Percentiles rank a stretch among this genome's conserved stretches.
Evolutionary conservation across 2,329 filamentous ascomycete genomes (phyloP).

Genomic region (Sordariomycetes sp.): DNA sequence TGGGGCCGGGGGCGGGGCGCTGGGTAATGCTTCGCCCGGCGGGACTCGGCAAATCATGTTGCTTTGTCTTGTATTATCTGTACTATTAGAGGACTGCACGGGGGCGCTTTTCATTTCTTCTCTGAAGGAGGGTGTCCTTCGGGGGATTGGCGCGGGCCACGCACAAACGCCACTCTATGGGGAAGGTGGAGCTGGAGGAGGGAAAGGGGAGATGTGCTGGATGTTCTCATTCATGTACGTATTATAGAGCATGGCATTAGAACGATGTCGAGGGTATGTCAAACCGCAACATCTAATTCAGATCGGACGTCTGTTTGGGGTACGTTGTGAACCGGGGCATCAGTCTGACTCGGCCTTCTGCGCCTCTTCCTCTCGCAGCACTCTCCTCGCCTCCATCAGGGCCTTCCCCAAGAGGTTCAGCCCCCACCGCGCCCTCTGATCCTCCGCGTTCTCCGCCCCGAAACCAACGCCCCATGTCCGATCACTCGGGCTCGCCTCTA

Average conservation of each 20-base stretch:
- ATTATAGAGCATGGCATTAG: background rate
- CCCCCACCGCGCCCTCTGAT: constrained; percentile 40
- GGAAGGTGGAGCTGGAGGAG: background rate
- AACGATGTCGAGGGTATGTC: background rate
- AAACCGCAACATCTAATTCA: background rate
- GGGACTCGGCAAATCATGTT: background rate
- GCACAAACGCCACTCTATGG: background rate
- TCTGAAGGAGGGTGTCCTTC: background rate
- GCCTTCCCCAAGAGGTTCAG: constrained; percentile 51
- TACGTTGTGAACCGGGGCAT: background rate
- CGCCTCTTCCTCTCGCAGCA: constrained; percentile 28
- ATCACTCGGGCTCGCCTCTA: constrained; percentile 49
- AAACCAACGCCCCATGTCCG: constrained; percentile 56
- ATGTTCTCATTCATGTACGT: background rate
- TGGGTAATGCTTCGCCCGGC: background rate
- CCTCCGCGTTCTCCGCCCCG: constrained; percentile 30
- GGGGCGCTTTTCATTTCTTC: background rate
- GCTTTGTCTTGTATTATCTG: background rate
- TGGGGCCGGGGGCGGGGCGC: background rate
- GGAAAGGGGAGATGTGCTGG: background rate
- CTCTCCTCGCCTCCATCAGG: constrained; percentile 42
- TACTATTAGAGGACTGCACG: background rate
- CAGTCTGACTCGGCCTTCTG: background rate
- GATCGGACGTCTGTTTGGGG: background rate
- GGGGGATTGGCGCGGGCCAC: background rate